Evolutionary conservation across 2,329 filamentous ascomycete species (phyloP).

Genomic region (Nannizziopsis barbatae): DNA sequence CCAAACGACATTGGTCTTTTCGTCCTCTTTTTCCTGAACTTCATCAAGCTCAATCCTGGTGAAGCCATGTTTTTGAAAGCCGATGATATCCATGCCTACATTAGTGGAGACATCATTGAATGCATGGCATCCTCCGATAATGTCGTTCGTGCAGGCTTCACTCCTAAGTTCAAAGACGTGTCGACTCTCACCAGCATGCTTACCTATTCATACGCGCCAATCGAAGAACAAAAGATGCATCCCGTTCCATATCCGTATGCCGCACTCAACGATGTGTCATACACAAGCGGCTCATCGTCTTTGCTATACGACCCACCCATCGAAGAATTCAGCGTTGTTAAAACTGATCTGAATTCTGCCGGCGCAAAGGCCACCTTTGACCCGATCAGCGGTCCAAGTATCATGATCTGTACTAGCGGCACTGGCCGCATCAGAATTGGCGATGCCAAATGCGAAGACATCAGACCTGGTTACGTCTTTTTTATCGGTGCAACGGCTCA

Average conservation of each 20-base stretch:
- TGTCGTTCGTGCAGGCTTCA: constrained; percentile 92
- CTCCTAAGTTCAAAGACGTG: constrained; percentile 97
- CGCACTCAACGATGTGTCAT: constrained; percentile 68
- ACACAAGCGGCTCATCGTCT: constrained; percentile 61
- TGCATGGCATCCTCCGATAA: constrained; percentile 99
- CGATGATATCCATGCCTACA: constrained; percentile 93
- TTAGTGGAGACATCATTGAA: constrained; percentile 73
- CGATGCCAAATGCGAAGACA: constrained; percentile 57
- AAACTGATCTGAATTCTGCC: constrained; percentile 57
- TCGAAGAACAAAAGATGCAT: constrained; percentile 85
- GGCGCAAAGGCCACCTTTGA: constrained; percentile 83
- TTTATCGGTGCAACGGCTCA: constrained; percentile 85
- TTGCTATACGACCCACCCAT: constrained; percentile 89
- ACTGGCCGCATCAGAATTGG: constrained; percentile 76
- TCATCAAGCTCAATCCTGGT: constrained; percentile 72
- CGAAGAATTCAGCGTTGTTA: constrained; percentile 85
- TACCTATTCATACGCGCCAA: constrained; percentile 91
- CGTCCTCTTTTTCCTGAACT: constrained; percentile 95
- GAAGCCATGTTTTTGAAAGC: constrained; percentile 94
- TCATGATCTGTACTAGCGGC: constrained; percentile 81
- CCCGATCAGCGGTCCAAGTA: constrained; percentile 73
- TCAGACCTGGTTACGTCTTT: constrained; percentile 63
- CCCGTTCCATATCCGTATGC: constrained; percentile 77
- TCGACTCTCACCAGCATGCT: constrained; percentile 78
- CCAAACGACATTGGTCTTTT: constrained; percentile 85